Conservation (phyloP, 768 basidiomycete genomes). For the Tubosaeta sp. region DNA sequence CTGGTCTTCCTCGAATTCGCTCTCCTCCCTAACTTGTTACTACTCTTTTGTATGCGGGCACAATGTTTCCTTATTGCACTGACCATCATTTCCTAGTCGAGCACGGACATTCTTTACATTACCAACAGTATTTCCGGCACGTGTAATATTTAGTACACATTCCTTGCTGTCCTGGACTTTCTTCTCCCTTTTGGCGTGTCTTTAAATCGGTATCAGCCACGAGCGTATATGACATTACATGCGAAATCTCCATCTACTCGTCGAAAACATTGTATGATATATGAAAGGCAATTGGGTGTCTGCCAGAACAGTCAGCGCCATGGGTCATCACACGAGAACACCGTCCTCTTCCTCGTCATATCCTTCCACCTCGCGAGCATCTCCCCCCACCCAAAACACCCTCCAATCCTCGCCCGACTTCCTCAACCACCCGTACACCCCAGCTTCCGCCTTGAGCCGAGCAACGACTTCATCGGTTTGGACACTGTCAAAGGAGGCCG, state of each 20-base stretch:
- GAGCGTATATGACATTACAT: conserved; percentile 19
- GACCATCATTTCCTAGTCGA: conserved; percentile 6
- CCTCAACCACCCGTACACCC: conserved; percentile 75
- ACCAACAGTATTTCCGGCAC: conserved; percentile 20
- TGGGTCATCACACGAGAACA: conserved; percentile 20
- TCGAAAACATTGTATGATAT: background rate
- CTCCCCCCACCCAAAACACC: conserved; percentile 79
- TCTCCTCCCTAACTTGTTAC: background rate
- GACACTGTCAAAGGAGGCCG: conserved; percentile 45
- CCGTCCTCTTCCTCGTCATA: conserved; percentile 28
- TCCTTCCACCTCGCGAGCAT: conserved; percentile 28
- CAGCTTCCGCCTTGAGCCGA: conserved; percentile 50
- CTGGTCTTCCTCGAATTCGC: background rate
- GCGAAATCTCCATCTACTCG: conserved; percentile 3
- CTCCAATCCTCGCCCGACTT: conserved; percentile 74
- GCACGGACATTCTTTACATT: conserved; percentile 23
- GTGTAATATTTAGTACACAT: conserved; percentile 27
- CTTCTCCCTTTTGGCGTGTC: conserved; percentile 9
- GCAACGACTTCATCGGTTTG: conserved; percentile 49
- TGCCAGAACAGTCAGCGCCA: too few relatives aligned
- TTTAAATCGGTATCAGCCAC: conserved; percentile 14
- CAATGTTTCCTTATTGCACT: conserved; percentile 17
- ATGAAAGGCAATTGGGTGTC: too few relatives aligned
- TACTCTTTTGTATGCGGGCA: conserved; percentile 6
- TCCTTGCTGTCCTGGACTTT: conserved; percentile 17